These are phyloP conservation scores for Boletus reticulatus DNA, from an alignment of 768 basidiomycete species.

Conservation along the genomic window DNA sequence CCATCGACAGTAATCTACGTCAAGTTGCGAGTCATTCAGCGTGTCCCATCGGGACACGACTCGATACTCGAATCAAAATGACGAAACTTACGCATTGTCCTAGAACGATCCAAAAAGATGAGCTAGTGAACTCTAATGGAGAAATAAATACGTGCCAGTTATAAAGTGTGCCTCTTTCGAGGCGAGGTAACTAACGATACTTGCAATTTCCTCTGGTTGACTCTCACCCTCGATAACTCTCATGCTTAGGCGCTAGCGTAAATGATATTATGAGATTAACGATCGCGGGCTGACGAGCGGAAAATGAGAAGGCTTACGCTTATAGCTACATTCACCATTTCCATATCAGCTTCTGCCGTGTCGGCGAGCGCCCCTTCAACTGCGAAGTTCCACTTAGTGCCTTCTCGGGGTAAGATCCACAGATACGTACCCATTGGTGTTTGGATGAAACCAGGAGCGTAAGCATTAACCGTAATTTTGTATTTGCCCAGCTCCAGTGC, in stretches of 20 bases:
- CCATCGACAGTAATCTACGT: no score
- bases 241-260: background rate
- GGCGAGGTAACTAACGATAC: background rate
- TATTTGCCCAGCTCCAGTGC: constrained; percentile 32
- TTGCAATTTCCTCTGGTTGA: constrained; percentile 22
- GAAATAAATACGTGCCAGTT: no score
- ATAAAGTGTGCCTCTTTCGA: background rate
- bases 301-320: background rate
- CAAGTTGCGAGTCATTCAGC: no score
- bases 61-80: no score
- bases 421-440: constrained; percentile 32
- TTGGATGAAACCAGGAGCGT: constrained; percentile 36
- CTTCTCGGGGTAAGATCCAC: background rate
- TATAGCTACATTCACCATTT: background rate
- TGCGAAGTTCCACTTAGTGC: background rate
- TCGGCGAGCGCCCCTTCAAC: background rate
- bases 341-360: background rate
- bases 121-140: no score
- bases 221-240: background rate
- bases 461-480: constrained; percentile 39
- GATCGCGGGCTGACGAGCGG: background rate
- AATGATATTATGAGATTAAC: background rate
- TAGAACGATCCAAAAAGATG: no score
- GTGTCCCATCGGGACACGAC: no score
- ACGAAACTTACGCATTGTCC: no score